phyloP scores from a whole-genome alignment of 2,329 filamentous ascomycete genomes.

The Rhynchosporium secalis region DNA sequence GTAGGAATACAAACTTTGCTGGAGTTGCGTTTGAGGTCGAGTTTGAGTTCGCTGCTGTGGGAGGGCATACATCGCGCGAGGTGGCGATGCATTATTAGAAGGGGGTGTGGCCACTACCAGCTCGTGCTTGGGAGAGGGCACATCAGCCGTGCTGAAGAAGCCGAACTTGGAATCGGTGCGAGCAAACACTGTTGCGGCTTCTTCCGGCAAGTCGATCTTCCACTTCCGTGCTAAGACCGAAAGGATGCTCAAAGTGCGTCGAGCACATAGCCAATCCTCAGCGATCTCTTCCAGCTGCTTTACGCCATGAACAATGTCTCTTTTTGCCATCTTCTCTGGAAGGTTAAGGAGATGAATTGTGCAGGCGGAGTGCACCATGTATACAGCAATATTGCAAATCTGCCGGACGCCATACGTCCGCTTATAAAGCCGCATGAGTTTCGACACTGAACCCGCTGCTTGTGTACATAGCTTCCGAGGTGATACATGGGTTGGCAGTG shows the following conservation, averaged over 20 bases:
- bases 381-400: constrained; percentile 95
- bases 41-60: constrained; percentile 20
- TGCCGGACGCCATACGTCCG: constrained; percentile 87
- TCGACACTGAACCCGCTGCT: constrained; percentile 86
- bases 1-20: constrained; percentile 37
- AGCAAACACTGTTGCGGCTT: constrained; percentile 73
- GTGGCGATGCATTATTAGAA: constrained; percentile 31
- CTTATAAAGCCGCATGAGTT: constrained; percentile 92
- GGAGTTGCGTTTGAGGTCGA: constrained; percentile 31
- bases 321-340: constrained; percentile 84
- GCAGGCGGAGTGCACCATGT: constrained; percentile 91
- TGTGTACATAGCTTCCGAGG: constrained; percentile 89
- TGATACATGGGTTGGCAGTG: constrained; percentile 82
- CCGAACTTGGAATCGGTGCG: constrained; percentile 81
- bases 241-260: constrained; percentile 81
- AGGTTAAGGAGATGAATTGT: constrained; percentile 93
- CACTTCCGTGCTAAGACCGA: constrained; percentile 85
- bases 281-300: constrained; percentile 94
- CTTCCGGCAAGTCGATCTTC: constrained; percentile 82
- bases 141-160: constrained; percentile 53
- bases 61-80: constrained; percentile 14
- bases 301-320: constrained; percentile 87
- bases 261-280: constrained; percentile 88
- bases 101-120: constrained; percentile 33
- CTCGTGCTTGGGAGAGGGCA: constrained; percentile 39